Percentiles rank a stretch among this genome's conserved stretches.
Evolutionary conservation across 2,329 filamentous ascomycete genomes (phyloP).

Genomic region (Reticulascus tulasneorum): DNA sequence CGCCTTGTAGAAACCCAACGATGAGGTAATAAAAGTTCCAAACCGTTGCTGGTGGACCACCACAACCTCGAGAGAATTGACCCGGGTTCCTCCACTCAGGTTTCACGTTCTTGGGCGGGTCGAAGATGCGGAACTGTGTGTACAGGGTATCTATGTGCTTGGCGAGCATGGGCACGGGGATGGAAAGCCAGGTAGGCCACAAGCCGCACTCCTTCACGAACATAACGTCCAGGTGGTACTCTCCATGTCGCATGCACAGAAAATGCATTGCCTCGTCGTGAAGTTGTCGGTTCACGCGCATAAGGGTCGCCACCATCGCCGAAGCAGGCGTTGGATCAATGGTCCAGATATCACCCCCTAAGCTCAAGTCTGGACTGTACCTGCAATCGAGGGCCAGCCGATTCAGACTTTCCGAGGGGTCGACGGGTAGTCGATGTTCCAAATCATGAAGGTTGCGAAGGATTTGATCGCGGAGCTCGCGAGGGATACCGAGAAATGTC

Average conservation of each 20-base stretch:
- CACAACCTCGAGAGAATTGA: slow-evolving; percentile 12
- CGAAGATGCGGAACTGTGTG: slow-evolving; percentile 16
- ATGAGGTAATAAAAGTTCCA: slow-evolving; percentile 16
- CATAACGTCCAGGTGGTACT: slow-evolving; percentile 15
- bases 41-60: slow-evolving; percentile 13
- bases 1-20: slow-evolving; percentile 12
- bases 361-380: too few relatives aligned
- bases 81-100: slow-evolving; percentile 14
- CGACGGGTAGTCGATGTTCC: too few relatives aligned
- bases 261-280: slow-evolving; percentile 12
- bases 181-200: slow-evolving; percentile 16
- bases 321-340: too few relatives aligned
- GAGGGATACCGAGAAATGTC: slow-evolving; percentile 13
- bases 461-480: slow-evolving; percentile 14
- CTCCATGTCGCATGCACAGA: too few relatives aligned
- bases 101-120: slow-evolving; percentile 12
- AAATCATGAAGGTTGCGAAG: too few relatives aligned
- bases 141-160: slow-evolving; percentile 11
- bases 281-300: slow-evolving; percentile 15
- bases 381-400: too few relatives aligned
- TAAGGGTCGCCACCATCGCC: too few relatives aligned
- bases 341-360: too few relatives aligned
- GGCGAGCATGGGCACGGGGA: slow-evolving; percentile 12
- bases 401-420: too few relatives aligned
- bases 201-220: slow-evolving; percentile 17